Percentiles rank a stretch among this genome's conserved stretches.
These are phyloP conservation scores for Nicotiana sylvestris DNA, from an alignment of 257 asterid genomes.

Conservation along the genomic window DNA sequence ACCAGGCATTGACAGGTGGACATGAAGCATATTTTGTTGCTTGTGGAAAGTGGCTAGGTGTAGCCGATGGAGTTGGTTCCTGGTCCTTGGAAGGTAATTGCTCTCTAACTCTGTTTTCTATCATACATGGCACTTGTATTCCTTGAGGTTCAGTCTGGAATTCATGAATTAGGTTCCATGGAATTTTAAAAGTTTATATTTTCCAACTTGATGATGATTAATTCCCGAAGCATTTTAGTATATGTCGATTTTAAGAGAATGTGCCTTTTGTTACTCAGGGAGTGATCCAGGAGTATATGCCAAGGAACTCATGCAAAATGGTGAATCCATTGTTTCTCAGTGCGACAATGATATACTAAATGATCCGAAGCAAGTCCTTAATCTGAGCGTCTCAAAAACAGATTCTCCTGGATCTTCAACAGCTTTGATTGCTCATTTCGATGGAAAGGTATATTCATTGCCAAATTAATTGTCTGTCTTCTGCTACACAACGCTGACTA, in stretches of 20 bases:
- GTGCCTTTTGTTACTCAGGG: slow-evolving; percentile 35
- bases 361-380: slow-evolving; percentile 54
- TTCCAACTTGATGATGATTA: background rate
- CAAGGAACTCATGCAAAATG: slow-evolving; percentile 54
- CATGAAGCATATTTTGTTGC: slow-evolving; percentile 83
- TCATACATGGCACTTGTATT: background rate
- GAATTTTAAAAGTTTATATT: background rate
- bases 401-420: slow-evolving; percentile 69
- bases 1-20: slow-evolving; percentile 97
- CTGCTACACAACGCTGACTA: background rate
- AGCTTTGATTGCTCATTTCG: slow-evolving; percentile 56
- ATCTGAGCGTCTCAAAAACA: slow-evolving; percentile 42
- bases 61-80: slow-evolving; percentile 83
- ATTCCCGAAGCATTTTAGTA: background rate
- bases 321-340: slow-evolving; percentile 43
- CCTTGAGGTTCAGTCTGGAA: background rate
- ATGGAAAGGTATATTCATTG: slow-evolving; percentile 57
- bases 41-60: slow-evolving; percentile 71
- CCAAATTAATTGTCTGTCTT: background rate
- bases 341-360: slow-evolving; percentile 22
- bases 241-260: background rate
- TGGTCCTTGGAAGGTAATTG: slow-evolving; percentile 78
- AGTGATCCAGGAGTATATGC: slow-evolving; percentile 65
- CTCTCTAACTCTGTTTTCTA: slow-evolving; percentile 1
- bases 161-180: slow-evolving; percentile 2